phyloP scores from a whole-genome alignment of 202 grass and related monocot species.

The Bolboschoenoplectus hybrid region DNA sequence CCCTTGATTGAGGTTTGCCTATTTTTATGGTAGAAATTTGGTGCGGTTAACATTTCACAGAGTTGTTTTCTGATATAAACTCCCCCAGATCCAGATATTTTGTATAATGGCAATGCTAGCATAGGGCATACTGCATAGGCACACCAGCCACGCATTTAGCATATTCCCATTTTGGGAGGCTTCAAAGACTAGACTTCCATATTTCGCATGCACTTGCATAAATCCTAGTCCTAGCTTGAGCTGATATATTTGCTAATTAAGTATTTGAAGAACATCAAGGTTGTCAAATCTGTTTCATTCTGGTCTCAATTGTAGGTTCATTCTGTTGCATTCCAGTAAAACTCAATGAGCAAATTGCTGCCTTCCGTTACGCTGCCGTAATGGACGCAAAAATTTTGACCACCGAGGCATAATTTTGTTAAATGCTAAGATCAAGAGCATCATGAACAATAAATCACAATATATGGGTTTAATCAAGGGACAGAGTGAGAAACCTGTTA shows the following conservation, averaged over 20 bases:
- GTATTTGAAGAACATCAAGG: background rate
- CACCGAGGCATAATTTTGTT: no score
- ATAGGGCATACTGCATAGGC: background rate
- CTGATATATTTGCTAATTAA: background rate
- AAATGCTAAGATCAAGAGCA: no score
- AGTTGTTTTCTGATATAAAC: conserved; percentile 23
- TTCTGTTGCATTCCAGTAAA: background rate
- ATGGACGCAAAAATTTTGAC: no score
- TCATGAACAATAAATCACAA: no score
- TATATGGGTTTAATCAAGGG: no score
- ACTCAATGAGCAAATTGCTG: background rate
- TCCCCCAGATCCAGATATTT: conserved; percentile 13
- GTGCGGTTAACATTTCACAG: conserved; percentile 3
- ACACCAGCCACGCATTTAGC: background rate
- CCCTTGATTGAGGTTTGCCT: background rate
- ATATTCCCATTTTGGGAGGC: background rate
- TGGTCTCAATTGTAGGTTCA: background rate
- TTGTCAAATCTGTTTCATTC: background rate
- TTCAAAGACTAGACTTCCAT: background rate
- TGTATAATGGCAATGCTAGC: background rate
- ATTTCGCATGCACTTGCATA: background rate
- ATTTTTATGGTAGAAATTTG: conserved; percentile 4
- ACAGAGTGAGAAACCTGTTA: no score
- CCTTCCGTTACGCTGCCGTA: background rate
- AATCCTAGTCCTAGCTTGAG: background rate